A percentile compares a stretch with the other conserved stretches of the same genome.
Evolutionary conservation across 2,329 filamentous ascomycete species (phyloP).

Genomic region (Drechslerella stenobrocha): DNA sequence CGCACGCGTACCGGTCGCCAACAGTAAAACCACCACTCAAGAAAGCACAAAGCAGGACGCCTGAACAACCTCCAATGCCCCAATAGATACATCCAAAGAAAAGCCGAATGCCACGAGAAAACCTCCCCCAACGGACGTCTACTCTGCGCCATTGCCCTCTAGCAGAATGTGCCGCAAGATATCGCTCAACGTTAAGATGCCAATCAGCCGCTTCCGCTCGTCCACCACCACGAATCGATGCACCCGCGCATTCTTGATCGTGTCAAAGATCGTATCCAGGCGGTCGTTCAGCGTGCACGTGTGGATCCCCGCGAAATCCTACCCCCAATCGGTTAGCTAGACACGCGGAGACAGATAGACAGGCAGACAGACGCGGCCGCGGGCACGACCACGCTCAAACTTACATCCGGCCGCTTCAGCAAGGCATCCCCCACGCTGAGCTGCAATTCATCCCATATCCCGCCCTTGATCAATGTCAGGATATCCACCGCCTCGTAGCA

Average conservation of each 20-base stretch:
- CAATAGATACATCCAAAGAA: conserved; percentile 15
- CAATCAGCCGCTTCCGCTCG: conserved; percentile 80
- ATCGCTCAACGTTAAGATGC: conserved; percentile 90
- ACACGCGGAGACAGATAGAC: too few species aligned
- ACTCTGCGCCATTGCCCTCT: conserved; percentile 60
- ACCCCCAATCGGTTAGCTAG: neutral
- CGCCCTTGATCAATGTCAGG: conserved; percentile 91
- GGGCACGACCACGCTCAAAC: too few species aligned
- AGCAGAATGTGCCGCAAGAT: conserved; percentile 93
- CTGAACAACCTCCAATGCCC: conserved; percentile 45
- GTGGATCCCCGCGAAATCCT: conserved; percentile 94
- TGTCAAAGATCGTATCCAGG: conserved; percentile 94
- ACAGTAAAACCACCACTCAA: neutral
- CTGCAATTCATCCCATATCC: conserved; percentile 85
- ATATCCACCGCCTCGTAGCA: conserved; percentile 98
- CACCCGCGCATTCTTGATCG: conserved; percentile 89
- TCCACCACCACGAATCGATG: conserved; percentile 92
- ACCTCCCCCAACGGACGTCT: neutral
- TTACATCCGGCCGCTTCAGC: conserved; percentile 75
- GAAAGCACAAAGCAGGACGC: conserved; percentile 29
- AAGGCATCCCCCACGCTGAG: conserved; percentile 86
- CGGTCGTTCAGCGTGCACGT: conserved; percentile 90
- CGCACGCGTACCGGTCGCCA: too few species aligned
- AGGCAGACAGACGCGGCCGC: too few species aligned
- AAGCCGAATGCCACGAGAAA: conserved; percentile 1